Evolutionary conservation across 495 filamentous ascomycete species (phyloP).

Genomic region (Mytilinidion resinicola): DNA sequence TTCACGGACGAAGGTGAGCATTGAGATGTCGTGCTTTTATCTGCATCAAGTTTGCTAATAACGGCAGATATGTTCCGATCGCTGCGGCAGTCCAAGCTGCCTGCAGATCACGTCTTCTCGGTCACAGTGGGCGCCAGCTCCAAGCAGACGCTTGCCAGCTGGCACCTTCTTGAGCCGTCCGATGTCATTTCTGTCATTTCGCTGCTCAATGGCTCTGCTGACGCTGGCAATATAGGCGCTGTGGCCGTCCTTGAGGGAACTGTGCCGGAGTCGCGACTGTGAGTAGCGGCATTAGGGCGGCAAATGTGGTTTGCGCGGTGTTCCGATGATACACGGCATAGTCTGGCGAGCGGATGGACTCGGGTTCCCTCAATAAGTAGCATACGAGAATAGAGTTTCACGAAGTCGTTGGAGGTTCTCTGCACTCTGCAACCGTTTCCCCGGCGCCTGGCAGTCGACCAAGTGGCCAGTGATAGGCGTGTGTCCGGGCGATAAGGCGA

Average conservation of each 20-base stretch:
- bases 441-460: too few relatives aligned
- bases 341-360: too few relatives aligned
- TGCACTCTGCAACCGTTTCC: too few relatives aligned
- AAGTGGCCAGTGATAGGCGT: too few relatives aligned
- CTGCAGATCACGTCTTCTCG: constrained; percentile 65
- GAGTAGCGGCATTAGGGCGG: not conserved
- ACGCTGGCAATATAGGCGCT: constrained; percentile 42
- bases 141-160: constrained; percentile 79
- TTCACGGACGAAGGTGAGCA: constrained; percentile 90
- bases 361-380: too few relatives aligned
- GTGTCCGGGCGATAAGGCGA: too few relatives aligned
- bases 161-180: constrained; percentile 77
- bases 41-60: constrained; percentile 1
- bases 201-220: constrained; percentile 52
- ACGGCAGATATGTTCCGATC: constrained; percentile 43
- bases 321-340: too few relatives aligned
- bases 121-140: constrained; percentile 82
- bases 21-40: not conserved
- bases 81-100: constrained; percentile 42
- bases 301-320: too few relatives aligned
- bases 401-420: too few relatives aligned
- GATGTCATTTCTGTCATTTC: constrained; percentile 79
- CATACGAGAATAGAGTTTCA: too few relatives aligned
- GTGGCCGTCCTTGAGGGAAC: constrained; percentile 34
- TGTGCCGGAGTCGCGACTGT: constrained; percentile 16